These are phyloP conservation scores for Colletotrichum sp. DNA, from an alignment of 2,329 filamentous ascomycete species.

Conservation along the genomic window DNA sequence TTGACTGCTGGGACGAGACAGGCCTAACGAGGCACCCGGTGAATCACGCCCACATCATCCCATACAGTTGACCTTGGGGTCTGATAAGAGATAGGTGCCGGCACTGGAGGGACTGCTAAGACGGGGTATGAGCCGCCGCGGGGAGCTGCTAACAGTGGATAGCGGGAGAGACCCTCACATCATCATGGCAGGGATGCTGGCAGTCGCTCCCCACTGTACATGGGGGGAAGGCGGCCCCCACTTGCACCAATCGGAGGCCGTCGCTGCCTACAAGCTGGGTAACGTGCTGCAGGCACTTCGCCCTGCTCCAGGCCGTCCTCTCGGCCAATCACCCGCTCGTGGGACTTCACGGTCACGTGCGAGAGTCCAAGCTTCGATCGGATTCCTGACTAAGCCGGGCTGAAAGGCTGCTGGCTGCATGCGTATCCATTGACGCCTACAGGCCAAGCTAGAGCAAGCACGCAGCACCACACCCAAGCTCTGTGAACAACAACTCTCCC, in stretches of 20 bases:
- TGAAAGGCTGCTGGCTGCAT: slow-evolving; percentile 24
- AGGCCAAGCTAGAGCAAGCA: slow-evolving; percentile 6
- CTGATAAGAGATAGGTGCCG: slow-evolving; percentile 22
- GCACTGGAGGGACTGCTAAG: not conserved
- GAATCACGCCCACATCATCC: slow-evolving; percentile 20
- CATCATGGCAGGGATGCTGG: slow-evolving; percentile 16
- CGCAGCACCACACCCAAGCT: not conserved
- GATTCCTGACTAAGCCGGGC: slow-evolving; percentile 19
- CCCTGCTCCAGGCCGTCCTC: not conserved
- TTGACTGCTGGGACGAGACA: slow-evolving; percentile 8
- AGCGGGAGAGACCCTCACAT: slow-evolving; percentile 19
- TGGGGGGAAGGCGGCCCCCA: not conserved
- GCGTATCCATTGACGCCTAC: slow-evolving; percentile 25
- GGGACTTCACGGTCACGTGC: not conserved
- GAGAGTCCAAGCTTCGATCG: not conserved
- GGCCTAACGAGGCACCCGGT: slow-evolving; percentile 18
- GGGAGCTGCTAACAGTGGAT: slow-evolving; percentile 18
- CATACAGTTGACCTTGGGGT: not conserved
- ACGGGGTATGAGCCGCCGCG: not conserved
- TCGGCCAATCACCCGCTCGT: not conserved
- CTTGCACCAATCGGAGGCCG: slow-evolving; percentile 2
- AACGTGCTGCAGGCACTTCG: slow-evolving; percentile 13
- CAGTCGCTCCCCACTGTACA: not conserved
- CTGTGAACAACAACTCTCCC: slow-evolving; percentile 1
- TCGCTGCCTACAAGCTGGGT: slow-evolving; percentile 3